phyloP scores from a whole-genome alignment of 179 eudicot species.

The Camellia oleifera region DNA sequence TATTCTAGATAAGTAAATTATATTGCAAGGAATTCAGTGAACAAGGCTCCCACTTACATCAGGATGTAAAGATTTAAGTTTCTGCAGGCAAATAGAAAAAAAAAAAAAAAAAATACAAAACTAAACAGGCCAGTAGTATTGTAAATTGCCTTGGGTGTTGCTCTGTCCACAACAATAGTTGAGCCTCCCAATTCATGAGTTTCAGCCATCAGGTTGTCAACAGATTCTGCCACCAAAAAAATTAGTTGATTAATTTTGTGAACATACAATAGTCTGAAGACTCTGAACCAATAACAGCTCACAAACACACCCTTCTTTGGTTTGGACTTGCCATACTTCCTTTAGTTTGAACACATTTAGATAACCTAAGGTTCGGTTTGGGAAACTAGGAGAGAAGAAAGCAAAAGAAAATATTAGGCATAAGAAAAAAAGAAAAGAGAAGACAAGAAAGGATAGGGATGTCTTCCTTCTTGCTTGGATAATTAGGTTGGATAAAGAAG shows the following conservation, averaged over 20 bases:
- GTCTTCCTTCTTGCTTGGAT: no score
- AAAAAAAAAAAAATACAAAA: neutral
- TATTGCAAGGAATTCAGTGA: neutral
- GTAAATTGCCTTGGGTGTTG: slow-evolving; percentile 82
- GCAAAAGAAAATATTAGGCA: neutral
- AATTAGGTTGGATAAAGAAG: no score
- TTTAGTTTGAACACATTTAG: no score
- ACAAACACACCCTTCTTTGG: neutral
- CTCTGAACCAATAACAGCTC: slow-evolving; percentile 1
- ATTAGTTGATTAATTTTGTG: neutral
- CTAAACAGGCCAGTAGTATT: neutral
- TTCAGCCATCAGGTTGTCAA: slow-evolving; percentile 86
- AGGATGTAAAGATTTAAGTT: neutral
- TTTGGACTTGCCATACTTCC: neutral
- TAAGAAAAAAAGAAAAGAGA: no score
- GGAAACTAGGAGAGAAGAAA: no score
- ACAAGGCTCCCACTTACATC: no score
- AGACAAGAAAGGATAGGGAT: no score
- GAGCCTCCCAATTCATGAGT: slow-evolving; percentile 97
- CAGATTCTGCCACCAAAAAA: slow-evolving; percentile 64
- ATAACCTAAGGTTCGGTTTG: no score
- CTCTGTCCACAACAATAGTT: slow-evolving; percentile 93
- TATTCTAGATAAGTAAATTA: neutral
- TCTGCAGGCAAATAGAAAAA: no score
- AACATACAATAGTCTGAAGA: neutral